These are phyloP conservation scores for Fraxinus ornus DNA, from an alignment of 305 asterid species.

Conservation along the genomic window DNA sequence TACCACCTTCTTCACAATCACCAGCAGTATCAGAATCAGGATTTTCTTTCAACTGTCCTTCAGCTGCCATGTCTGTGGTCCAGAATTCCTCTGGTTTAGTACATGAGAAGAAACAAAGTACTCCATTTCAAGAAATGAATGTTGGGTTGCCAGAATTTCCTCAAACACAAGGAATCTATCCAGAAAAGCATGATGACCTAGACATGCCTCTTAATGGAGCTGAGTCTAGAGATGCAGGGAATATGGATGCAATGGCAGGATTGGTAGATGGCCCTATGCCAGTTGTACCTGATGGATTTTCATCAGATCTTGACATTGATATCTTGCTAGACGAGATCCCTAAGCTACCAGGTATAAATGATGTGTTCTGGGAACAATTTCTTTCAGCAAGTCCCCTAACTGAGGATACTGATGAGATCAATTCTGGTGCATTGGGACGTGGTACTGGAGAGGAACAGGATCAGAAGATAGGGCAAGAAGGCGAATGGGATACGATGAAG, in stretches of 20 bases:
- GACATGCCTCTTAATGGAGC: slow-evolving; percentile 31
- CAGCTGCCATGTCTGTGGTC: slow-evolving; percentile 32
- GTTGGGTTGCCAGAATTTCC: slow-evolving; percentile 34
- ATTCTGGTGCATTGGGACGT: slow-evolving; percentile 30
- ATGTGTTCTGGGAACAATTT: slow-evolving; percentile 83
- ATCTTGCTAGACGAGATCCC: slow-evolving; percentile 51
- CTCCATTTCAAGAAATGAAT: slow-evolving; percentile 32
- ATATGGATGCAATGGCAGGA: slow-evolving; percentile 38
- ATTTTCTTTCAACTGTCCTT: slow-evolving; percentile 22
- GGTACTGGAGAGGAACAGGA: slow-evolving; percentile 28
- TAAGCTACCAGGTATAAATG: slow-evolving; percentile 65
- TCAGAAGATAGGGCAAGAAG: slow-evolving; percentile 32
- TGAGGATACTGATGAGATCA: slow-evolving; percentile 49
- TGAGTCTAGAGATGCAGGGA: slow-evolving; percentile 31
- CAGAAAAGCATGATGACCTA: slow-evolving; percentile 25
- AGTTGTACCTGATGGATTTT: slow-evolving; percentile 39
- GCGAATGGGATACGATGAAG: slow-evolving; percentile 28
- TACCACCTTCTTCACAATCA: slow-evolving; percentile 31
- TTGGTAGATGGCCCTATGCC: slow-evolving; percentile 42
- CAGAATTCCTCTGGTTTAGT: slow-evolving; percentile 37
- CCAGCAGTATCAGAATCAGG: slow-evolving; percentile 19
- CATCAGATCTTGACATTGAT: slow-evolving; percentile 48
- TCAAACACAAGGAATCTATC: slow-evolving; percentile 30
- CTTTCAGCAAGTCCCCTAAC: slow-evolving; percentile 52
- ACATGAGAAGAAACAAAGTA: slow-evolving; percentile 26